A percentile compares a stretch with the other conserved stretches of the same genome.
These are phyloP conservation scores for Backusella tarrabulga DNA, from an alignment of 192 early-diverging fungal genomes.

Conservation along the genomic window DNA sequence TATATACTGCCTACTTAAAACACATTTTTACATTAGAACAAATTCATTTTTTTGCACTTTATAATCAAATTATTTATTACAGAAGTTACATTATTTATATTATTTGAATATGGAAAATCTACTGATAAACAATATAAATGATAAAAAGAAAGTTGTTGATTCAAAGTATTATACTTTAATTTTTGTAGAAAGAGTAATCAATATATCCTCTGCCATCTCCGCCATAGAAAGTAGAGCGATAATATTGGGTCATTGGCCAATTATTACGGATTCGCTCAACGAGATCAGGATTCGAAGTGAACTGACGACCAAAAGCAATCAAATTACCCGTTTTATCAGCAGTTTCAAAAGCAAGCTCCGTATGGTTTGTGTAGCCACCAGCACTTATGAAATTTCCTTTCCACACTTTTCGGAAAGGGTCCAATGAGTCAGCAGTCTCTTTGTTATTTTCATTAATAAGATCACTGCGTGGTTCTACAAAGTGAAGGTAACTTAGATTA, in stretches of 20 bases:
- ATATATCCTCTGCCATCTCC: neutral
- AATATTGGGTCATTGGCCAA: neutral
- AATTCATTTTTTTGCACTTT: too few relatives aligned
- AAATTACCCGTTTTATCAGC: slow-evolving; percentile 15
- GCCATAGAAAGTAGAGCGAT: neutral
- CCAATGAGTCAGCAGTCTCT: neutral
- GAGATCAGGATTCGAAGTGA: slow-evolving; percentile 9
- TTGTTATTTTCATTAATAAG: neutral
- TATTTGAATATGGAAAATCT: neutral
- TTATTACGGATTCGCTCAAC: neutral
- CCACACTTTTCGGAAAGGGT: slow-evolving; percentile 21
- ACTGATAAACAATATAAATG: too few relatives aligned
- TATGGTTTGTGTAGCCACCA: slow-evolving; percentile 19
- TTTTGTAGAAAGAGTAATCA: neutral
- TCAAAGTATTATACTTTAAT: neutral
- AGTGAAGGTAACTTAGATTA: slow-evolving; percentile 34
- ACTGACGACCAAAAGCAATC: neutral
- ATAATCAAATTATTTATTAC: neutral
- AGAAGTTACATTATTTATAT: neutral
- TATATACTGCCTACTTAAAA: too few relatives aligned
- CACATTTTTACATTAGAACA: too few relatives aligned
- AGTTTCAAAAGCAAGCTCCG: neutral
- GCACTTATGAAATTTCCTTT: slow-evolving; percentile 21
- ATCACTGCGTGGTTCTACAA: slow-evolving; percentile 27
- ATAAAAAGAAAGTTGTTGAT: neutral